Percentiles rank a stretch among this genome's conserved stretches.
Evolutionary conservation across 257 asterid genomes (phyloP).

Genomic region (Penstemon barbatus): DNA sequence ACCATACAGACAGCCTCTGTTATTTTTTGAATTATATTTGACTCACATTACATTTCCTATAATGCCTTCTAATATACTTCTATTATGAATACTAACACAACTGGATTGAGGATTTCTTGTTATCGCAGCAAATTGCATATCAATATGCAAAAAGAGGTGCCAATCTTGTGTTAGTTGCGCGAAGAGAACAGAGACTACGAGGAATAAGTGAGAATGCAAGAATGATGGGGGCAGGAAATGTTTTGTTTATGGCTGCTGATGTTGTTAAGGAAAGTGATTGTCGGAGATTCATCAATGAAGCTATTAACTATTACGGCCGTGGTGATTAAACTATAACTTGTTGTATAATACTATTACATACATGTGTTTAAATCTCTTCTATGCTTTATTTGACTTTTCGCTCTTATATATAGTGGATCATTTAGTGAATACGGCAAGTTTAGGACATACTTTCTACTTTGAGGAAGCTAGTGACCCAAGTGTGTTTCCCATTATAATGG

Average conservation of each 20-base stretch:
- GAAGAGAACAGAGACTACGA: constrained; percentile 73
- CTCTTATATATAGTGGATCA: constrained; percentile 70
- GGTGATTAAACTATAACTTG: constrained; percentile 32
- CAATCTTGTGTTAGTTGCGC: constrained; percentile 76
- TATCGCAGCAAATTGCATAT: constrained; percentile 80
- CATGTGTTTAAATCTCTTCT: not conserved
- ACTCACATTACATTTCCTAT: too few relatives aligned
- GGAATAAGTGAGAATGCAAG: constrained; percentile 78
- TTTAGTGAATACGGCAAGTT: constrained; percentile 81
- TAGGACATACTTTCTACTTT: constrained; percentile 91
- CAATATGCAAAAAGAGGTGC: constrained; percentile 85
- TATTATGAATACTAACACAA: not conserved
- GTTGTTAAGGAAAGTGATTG: constrained; percentile 96
- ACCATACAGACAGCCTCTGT: too few relatives aligned
- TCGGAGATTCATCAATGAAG: constrained; percentile 69
- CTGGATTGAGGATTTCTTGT: constrained; percentile 2
- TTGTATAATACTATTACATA: not conserved
- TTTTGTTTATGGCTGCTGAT: constrained; percentile 82
- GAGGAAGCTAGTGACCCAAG: constrained; percentile 87
- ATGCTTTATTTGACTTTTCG: not conserved
- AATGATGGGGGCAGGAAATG: constrained; percentile 60
- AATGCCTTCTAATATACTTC: not conserved
- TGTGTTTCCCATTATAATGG: constrained; percentile 81
- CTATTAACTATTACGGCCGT: constrained; percentile 59
- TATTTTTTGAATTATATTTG: too few relatives aligned